Percentiles rank a stretch among this genome's conserved stretches.
These are phyloP conservation scores for Plasmodium blacklocki DNA, from an alignment of 169 alveolate species.

Conservation along the genomic window DNA sequence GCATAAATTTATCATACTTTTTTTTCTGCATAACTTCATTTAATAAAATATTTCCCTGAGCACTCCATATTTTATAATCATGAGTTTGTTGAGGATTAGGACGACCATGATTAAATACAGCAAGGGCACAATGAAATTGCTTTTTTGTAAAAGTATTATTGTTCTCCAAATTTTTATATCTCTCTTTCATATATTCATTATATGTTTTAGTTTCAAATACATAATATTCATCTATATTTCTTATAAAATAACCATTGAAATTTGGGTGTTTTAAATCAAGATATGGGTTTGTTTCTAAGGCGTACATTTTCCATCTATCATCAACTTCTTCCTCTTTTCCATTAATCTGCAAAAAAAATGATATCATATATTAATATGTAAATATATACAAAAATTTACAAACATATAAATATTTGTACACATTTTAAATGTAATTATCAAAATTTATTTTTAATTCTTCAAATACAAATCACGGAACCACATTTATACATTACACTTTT, in stretches of 20 bases:
- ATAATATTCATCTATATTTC: slow-evolving; percentile 68
- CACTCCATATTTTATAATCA: slow-evolving; percentile 75
- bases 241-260: slow-evolving; percentile 51
- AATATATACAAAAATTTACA: background rate
- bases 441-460: no score
- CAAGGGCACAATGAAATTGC: slow-evolving; percentile 38
- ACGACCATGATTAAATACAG: slow-evolving; percentile 56
- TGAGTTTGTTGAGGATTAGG: slow-evolving; percentile 26
- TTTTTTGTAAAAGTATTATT: slow-evolving; percentile 23
- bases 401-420: background rate
- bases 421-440: background rate
- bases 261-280: slow-evolving; percentile 66
- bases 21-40: slow-evolving; percentile 44
- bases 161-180: slow-evolving; percentile 43
- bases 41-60: slow-evolving; percentile 23
- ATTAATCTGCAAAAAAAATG: background rate
- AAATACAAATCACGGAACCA: no score
- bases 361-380: background rate
- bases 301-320: slow-evolving; percentile 50
- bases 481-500: no score
- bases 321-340: slow-evolving; percentile 33
- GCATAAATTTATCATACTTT: slow-evolving; percentile 38
- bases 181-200: slow-evolving; percentile 59
- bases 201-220: slow-evolving; percentile 66
- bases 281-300: slow-evolving; percentile 70